Evolutionary conservation across 495 filamentous ascomycete species (phyloP).

Genomic region (Penicillium maclennaniae): DNA sequence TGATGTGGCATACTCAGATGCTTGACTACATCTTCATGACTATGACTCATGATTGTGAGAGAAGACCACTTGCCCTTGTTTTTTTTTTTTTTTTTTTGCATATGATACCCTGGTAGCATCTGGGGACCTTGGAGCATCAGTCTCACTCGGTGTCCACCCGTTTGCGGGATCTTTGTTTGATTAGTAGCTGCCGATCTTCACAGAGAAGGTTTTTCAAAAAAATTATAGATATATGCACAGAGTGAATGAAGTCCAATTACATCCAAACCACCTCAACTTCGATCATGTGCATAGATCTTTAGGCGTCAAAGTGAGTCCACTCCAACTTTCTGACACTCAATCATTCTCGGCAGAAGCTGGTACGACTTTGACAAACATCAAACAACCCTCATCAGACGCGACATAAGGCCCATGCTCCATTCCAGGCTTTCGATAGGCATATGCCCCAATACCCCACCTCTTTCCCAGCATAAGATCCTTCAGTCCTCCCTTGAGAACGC

Average conservation of each 20-base stretch:
- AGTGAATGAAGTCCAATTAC: background rate
- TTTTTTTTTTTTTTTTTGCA: background rate
- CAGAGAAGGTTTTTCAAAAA: background rate
- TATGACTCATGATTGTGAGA: slow-evolving; percentile 11
- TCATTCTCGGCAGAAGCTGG: background rate
- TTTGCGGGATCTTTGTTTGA: background rate
- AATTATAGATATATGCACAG: background rate
- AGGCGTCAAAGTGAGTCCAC: background rate
- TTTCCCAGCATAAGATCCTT: slow-evolving; percentile 19
- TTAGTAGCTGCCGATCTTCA: background rate
- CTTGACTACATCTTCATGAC: background rate
- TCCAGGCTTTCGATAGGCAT: slow-evolving; percentile 20
- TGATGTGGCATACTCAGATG: background rate
- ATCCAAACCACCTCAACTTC: background rate
- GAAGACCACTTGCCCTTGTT: background rate
- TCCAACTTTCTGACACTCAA: background rate
- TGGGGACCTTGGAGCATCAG: slow-evolving; percentile 4
- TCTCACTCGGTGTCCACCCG: background rate
- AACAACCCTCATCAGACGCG: slow-evolving; percentile 17
- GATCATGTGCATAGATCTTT: too few species aligned
- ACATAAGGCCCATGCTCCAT: slow-evolving; percentile 25
- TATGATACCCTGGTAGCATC: slow-evolving; percentile 8
- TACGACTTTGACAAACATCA: slow-evolving; percentile 23
- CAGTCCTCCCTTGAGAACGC: slow-evolving; percentile 21
- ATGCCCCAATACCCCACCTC: slow-evolving; percentile 23